Base-by-base conservation (phyloP, 352 stramenopile species). In the Globisporangium okanoganense region DNA sequence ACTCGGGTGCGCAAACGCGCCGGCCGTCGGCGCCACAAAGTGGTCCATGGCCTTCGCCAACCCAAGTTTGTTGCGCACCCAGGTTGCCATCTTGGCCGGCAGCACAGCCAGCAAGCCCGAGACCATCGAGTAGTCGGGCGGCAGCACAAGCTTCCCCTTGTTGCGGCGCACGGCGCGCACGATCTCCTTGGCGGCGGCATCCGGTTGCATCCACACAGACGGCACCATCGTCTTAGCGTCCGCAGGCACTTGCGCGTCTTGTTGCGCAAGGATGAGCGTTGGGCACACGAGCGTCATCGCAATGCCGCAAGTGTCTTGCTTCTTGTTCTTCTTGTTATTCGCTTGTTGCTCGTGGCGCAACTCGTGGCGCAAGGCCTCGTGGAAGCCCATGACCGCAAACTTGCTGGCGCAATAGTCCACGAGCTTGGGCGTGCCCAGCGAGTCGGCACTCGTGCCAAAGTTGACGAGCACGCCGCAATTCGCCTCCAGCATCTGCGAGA, bases 391-490 rank as follows among this genome's bases (percentile, higher is more conserved):
- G 55, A 69, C 74, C n/a, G 62, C 75, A 43, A 64, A 84, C 62
- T 84, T 84, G 41, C 62, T 76, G 9, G 75, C 66, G 57, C 67
- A 74, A 50, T 84, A 84, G 61, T 80, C 75, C 10, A 66, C 61
- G 22, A 82, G 64, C 38, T 67, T 66, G 13, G 70, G 59, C 9
- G 75, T 66, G 35, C 74, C 75, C 12, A 79, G 50, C 9, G 43
- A 29, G 13, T 72, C 71, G 9, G 74, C 69, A 8, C 61, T 70
- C 6, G 70, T 73, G 20, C 74, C 59, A 57, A 84, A 72, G 38
- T 65, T 71, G 22, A 81, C 62, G 20, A 84, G 45, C 49, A 62
- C 47, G 25, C 71, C 73, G 22, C 52, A 35, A 12, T 71, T 73
- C 5, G 29, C 24, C n/a, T 67, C 35, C 12, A 85, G 43, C 75